phyloP scores from a whole-genome alignment of 495 filamentous ascomycete species.

The Paragyromitra xinjiangensis region DNA sequence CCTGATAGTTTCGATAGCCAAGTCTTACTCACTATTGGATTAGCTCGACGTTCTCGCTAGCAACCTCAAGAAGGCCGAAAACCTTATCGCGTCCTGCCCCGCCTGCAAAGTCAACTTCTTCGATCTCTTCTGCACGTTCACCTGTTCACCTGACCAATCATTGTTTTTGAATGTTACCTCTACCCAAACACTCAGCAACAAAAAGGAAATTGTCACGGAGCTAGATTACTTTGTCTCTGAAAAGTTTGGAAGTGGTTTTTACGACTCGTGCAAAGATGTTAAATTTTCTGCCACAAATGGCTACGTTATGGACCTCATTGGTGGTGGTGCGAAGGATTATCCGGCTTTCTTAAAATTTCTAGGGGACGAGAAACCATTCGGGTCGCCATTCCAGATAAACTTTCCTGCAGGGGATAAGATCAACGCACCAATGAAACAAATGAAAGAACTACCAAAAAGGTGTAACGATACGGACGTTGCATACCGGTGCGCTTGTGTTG shows the following conservation, averaged over 20 bases:
- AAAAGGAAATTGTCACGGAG: conserved; percentile 81
- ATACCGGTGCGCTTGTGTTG: conserved; percentile 90
- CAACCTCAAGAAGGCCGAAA: conserved; percentile 85
- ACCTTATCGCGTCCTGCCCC: conserved; percentile 89
- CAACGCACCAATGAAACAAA: conserved; percentile 66
- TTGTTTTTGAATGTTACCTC: conserved; percentile 93
- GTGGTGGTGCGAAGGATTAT: conserved; percentile 92
- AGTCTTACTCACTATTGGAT: conserved; percentile 50
- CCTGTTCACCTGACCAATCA: conserved; percentile 95
- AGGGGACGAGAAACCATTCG: conserved; percentile 86
- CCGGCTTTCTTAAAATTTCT: conserved; percentile 84
- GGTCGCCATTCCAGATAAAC: conserved; percentile 97
- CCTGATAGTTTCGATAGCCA: conserved; percentile 2
- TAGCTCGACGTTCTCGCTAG: conserved; percentile 78
- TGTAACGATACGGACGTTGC: conserved; percentile 87
- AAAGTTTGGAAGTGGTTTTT: conserved; percentile 88
- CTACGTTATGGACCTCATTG: conserved; percentile 92
- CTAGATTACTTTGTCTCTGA: conserved; percentile 89
- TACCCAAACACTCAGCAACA: conserved; percentile 69
- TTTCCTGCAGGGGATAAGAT: conserved; percentile 69
- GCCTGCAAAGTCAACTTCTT: conserved; percentile 97
- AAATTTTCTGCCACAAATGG: conserved; percentile 94
- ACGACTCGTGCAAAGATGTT: conserved; percentile 96
- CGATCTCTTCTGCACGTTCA: conserved; percentile 97
- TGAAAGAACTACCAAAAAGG: conserved; percentile 75